Evolutionary conservation across 2,329 filamentous ascomycete genomes (phyloP).

Genomic region (Xylariaceae sp.): DNA sequence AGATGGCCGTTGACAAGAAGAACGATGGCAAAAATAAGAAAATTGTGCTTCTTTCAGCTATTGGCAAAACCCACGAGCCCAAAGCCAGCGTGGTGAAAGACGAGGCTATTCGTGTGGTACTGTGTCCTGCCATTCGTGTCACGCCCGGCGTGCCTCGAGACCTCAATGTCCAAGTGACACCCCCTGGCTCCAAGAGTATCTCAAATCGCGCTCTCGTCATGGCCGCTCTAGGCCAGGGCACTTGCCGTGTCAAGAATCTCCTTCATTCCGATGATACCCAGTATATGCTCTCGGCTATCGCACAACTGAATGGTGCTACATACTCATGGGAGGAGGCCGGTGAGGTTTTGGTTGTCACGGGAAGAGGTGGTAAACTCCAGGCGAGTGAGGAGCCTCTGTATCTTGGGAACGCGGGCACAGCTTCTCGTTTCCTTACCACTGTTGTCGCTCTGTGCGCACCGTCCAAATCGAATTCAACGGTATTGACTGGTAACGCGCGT

Average conservation of each 20-base stretch:
- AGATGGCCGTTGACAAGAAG: constrained; percentile 99
- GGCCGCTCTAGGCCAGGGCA: constrained; percentile 80
- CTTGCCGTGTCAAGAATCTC: constrained; percentile 84
- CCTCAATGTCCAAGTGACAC: constrained; percentile 70
- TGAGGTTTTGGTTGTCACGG: constrained; percentile 82
- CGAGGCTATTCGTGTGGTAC: constrained; percentile 71
- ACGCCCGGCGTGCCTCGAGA: constrained; percentile 64
- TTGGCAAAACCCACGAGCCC: constrained; percentile 82
- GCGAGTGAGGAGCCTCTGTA: constrained; percentile 78
- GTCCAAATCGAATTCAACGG: constrained; percentile 59
- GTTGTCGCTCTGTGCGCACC: constrained; percentile 80
- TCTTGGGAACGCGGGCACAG: constrained; percentile 93
- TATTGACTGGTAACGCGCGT: constrained; percentile 87
- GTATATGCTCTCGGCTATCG: constrained; percentile 92
- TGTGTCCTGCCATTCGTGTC: constrained; percentile 75
- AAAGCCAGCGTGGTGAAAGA: constrained; percentile 89
- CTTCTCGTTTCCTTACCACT: constrained; percentile 89
- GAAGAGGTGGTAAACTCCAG: constrained; percentile 79
- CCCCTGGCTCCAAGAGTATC: constrained; percentile 95
- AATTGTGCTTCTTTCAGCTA: constrained; percentile 84
- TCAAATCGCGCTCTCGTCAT: constrained; percentile 94
- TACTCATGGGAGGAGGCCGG: constrained; percentile 94
- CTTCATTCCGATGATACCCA: constrained; percentile 96
- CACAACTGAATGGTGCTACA: constrained; percentile 75
- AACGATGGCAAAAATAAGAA: constrained; percentile 95